Percentiles rank a stretch among this genome's conserved stretches.
phyloP scores from a whole-genome alignment of 2,329 filamentous ascomycete species.

The Pseudogymnoascus sp. region DNA sequence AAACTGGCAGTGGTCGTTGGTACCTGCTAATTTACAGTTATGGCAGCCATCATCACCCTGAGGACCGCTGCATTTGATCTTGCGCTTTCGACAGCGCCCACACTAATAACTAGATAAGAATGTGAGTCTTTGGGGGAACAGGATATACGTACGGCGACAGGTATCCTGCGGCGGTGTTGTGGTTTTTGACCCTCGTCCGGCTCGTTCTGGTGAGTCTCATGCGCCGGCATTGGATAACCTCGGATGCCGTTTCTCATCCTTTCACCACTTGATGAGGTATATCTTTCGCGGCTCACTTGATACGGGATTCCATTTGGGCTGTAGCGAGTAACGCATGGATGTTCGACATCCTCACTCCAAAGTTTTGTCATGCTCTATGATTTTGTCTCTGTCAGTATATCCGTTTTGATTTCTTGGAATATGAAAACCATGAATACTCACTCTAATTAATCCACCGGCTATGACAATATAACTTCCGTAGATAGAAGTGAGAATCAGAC shows the following conservation, averaged over 20 bases:
- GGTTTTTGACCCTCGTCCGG: slow-evolving; percentile 19
- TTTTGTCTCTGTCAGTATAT: neutral
- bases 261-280: slow-evolving; percentile 13
- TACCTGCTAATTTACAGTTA: slow-evolving; percentile 70
- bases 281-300: slow-evolving; percentile 23
- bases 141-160: slow-evolving; percentile 37
- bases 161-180: slow-evolving; percentile 36
- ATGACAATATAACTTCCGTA: neutral
- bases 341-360: slow-evolving; percentile 18
- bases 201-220: slow-evolving; percentile 18
- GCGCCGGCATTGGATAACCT: slow-evolving; percentile 14
- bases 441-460: neutral
- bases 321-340: slow-evolving; percentile 19
- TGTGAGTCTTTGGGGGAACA: slow-evolving; percentile 11
- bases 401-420: neutral
- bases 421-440: neutral
- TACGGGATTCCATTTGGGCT: slow-evolving; percentile 20
- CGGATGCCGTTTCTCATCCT: slow-evolving; percentile 15
- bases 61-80: slow-evolving; percentile 91
- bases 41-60: slow-evolving; percentile 70
- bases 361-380: neutral
- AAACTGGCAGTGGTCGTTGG: slow-evolving; percentile 62
- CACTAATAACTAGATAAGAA: slow-evolving; percentile 48
- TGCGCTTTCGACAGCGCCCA: slow-evolving; percentile 79
- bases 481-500: neutral